Evolutionary conservation across 306 rosid species (phyloP).

Genomic region (Senna siamea): DNA sequence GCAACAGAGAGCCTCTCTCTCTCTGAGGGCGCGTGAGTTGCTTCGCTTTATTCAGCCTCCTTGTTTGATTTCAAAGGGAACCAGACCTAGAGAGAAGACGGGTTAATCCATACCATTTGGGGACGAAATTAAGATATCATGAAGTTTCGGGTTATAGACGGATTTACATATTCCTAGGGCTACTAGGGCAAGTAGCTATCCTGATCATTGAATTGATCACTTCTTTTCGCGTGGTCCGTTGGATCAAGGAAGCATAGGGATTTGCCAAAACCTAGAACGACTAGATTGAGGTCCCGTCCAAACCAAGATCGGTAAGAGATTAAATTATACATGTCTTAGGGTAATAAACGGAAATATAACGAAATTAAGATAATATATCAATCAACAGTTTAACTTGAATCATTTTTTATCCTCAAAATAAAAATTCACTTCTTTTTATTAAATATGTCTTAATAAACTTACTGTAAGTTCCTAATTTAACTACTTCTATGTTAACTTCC

Average conservation of each 20-base stretch:
- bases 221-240: conserved; percentile 4
- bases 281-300: not conserved
- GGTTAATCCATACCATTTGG: conserved; percentile 4
- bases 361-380: too few relatives aligned
- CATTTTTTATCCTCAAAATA: not conserved
- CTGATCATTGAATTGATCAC: not conserved
- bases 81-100: conserved; percentile 42
- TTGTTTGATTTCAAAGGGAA: conserved; percentile 41
- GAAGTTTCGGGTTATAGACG: not conserved
- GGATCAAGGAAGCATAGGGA: not conserved
- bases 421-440: too few relatives aligned
- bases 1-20: conserved; percentile 9
- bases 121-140: not conserved
- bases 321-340: too few relatives aligned
- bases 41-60: conserved; percentile 37
- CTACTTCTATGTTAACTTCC: not conserved
- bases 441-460: too few relatives aligned
- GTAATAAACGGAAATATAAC: not conserved
- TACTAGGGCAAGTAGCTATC: not conserved
- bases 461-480: not conserved
- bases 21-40: not conserved
- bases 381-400: too few relatives aligned
- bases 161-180: not conserved
- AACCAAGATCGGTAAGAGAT: too few relatives aligned
- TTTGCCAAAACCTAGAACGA: conserved; percentile 4